These are phyloP conservation scores for Fusarium camptoceras DNA, from an alignment of 2,329 filamentous ascomycete species.

Conservation along the genomic window DNA sequence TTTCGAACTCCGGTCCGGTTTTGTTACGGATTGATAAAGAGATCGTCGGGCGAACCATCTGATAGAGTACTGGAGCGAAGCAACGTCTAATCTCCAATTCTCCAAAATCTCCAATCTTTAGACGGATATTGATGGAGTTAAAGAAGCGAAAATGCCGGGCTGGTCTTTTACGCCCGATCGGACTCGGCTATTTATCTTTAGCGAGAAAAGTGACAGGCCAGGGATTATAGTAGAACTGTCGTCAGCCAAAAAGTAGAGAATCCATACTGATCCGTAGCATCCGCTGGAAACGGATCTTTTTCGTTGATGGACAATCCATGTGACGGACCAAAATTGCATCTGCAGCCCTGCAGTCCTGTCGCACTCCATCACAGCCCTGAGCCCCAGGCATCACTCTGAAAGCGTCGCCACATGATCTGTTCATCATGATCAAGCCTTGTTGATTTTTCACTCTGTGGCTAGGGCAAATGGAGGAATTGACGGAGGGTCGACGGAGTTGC, in stretches of 20 bases:
- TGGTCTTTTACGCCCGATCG: constrained; percentile 38
- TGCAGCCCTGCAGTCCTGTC: constrained; percentile 37
- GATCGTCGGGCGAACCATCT: constrained; percentile 5
- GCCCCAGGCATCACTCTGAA: constrained; percentile 13
- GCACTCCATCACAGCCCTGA: neutral
- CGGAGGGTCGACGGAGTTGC: constrained; percentile 19
- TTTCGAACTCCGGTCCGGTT: constrained; percentile 7
- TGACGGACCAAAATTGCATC: constrained; percentile 45
- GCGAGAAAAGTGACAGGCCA: constrained; percentile 25
- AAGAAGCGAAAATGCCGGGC: constrained; percentile 39
- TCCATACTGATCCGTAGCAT: constrained; percentile 44
- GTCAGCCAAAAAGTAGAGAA: constrained; percentile 31
- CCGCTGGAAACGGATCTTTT: constrained; percentile 47
- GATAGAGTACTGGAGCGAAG: constrained; percentile 6
- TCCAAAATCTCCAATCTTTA: constrained; percentile 21
- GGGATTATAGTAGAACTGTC: constrained; percentile 24
- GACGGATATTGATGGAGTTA: constrained; percentile 28
- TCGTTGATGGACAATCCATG: constrained; percentile 43
- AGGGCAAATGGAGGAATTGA: constrained; percentile 20
- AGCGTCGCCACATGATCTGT: constrained; percentile 33
- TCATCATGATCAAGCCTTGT: constrained; percentile 17
- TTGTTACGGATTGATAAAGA: constrained; percentile 25
- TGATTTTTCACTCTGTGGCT: constrained; percentile 38
- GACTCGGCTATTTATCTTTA: constrained; percentile 38
- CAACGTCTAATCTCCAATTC: constrained; percentile 18